phyloP scores from a whole-genome alignment of 148 eudicot genomes.

The Selenicereus undatus region DNA sequence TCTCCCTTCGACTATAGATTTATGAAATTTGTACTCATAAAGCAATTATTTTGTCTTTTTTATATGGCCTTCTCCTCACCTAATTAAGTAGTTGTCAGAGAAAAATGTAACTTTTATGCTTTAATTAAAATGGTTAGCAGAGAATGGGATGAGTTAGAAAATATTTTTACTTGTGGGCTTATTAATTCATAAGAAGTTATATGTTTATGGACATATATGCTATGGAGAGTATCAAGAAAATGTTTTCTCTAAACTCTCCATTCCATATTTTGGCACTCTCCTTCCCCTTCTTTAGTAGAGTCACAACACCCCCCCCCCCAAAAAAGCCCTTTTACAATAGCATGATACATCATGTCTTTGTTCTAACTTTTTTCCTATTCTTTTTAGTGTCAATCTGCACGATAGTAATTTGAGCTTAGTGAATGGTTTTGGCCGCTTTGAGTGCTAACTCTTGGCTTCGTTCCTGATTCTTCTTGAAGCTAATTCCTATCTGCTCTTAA shows the following conservation, averaged over 20 bases:
- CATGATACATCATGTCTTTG: no score
- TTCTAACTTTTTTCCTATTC: background rate
- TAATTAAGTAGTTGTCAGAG: background rate
- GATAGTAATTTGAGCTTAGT: no score
- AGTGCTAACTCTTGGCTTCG: background rate
- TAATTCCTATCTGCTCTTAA: background rate
- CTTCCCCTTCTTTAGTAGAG: background rate
- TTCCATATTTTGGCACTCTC: background rate
- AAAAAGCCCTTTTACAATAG: background rate
- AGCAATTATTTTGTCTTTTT: background rate
- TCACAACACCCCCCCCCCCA: background rate
- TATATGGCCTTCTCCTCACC: background rate
- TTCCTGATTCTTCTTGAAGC: background rate
- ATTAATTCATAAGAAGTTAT: no score
- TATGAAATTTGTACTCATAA: background rate
- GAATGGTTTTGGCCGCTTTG: background rate
- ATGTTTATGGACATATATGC: background rate
- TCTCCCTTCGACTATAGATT: no score
- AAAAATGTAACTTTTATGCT: background rate
- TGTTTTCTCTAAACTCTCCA: background rate
- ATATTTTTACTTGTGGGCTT: background rate
- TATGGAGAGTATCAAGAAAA: background rate
- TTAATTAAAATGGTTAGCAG: background rate
- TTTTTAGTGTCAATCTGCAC: background rate
- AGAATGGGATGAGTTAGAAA: background rate